phyloP scores from a whole-genome alignment of 2,329 filamentous ascomycete species.

The Phialocephala sp. region DNA sequence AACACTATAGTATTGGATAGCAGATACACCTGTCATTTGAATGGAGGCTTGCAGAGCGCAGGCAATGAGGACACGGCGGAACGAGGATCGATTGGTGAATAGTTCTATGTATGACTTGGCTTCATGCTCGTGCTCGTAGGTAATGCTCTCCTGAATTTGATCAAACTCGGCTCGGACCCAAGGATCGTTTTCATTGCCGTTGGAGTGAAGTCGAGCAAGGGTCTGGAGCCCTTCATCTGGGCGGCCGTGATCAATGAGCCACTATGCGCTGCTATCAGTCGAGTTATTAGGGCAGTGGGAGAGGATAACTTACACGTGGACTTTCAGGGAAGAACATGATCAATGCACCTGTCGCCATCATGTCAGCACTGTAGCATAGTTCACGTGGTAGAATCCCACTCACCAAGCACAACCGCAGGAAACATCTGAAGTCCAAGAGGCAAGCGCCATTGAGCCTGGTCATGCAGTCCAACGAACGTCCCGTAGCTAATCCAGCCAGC shows the following conservation, averaged over 20 bases:
- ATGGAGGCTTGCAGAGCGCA: conserved; percentile 65
- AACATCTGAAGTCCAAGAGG: conserved; percentile 60
- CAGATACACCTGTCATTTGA: conserved; percentile 70
- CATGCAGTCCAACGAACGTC: conserved; percentile 44
- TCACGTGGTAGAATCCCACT: conserved; percentile 39
- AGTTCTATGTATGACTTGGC: conserved; percentile 68
- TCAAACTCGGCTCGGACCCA: conserved; percentile 69
- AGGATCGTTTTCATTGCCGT: conserved; percentile 61
- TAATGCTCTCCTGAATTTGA: conserved; percentile 67
- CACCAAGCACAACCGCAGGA: conserved; percentile 57
- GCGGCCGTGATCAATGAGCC: conserved; percentile 66
- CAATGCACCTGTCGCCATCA: conserved; percentile 49
- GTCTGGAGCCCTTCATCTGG: conserved; percentile 61
- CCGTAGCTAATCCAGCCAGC: conserved; percentile 79
- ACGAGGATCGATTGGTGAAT: conserved; percentile 63
- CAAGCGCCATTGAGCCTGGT: conserved; percentile 43
- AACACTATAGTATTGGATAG: conserved; percentile 68
- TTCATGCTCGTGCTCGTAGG: conserved; percentile 64
- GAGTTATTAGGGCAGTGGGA: neutral
- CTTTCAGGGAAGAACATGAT: conserved; percentile 69
- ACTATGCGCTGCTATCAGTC: conserved; percentile 40
- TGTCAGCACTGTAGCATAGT: neutral
- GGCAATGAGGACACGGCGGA: conserved; percentile 66
- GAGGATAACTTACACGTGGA: conserved; percentile 48
- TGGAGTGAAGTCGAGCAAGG: conserved; percentile 63